phyloP scores from a whole-genome alignment of 2,329 filamentous ascomycete species.

The Colletotrichum kahawae region DNA sequence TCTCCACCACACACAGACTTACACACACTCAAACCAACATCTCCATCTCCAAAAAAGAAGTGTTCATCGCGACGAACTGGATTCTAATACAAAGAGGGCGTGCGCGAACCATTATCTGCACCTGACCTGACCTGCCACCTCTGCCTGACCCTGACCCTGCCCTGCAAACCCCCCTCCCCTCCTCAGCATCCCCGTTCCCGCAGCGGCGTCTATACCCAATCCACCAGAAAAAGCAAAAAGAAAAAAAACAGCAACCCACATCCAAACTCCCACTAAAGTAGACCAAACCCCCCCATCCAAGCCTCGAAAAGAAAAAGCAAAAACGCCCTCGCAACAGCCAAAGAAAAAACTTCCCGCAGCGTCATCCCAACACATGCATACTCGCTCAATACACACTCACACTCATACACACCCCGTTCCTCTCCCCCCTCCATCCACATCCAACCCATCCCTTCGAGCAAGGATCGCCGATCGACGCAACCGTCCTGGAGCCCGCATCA shows the following conservation, averaged over 20 bases:
- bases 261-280: background rate
- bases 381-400: background rate
- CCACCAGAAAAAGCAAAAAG: constrained; percentile 5
- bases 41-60: background rate
- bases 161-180: background rate
- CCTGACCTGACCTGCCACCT: background rate
- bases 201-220: background rate
- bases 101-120: background rate
- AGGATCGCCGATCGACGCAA: constrained; percentile 11
- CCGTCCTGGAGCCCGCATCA: constrained; percentile 8
- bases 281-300: background rate
- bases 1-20: background rate
- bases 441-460: background rate
- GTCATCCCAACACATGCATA: background rate
- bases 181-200: background rate
- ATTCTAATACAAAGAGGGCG: background rate
- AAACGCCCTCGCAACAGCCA: background rate
- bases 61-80: background rate
- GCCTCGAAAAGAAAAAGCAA: background rate
- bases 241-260: background rate
- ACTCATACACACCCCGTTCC: background rate
- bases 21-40: background rate
- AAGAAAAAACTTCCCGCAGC: background rate
- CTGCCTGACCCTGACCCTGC: background rate
- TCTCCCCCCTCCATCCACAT: background rate